Percentiles rank a stretch among this genome's conserved stretches.
Conservation (phyloP, 2,329 filamentous ascomycete genomes). For the Chaetomiaceae sp. region DNA sequence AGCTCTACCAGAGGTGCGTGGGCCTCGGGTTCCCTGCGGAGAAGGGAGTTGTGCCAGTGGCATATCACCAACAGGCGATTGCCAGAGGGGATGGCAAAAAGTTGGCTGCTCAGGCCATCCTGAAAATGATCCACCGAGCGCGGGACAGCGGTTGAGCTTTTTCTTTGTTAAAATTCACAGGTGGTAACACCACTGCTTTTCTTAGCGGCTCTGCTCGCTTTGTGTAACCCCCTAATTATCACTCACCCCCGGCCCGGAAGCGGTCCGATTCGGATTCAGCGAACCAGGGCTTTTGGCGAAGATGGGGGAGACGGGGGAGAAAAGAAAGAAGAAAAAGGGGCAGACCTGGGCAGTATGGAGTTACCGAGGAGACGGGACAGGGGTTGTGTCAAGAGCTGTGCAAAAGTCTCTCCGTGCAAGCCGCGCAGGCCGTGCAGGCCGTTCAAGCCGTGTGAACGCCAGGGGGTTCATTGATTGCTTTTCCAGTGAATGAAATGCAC, state of each 20-base stretch:
- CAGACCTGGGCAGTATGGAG: not conserved
- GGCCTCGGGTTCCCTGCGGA: slow-evolving; percentile 44
- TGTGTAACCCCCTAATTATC: slow-evolving; percentile 15
- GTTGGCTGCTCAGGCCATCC: slow-evolving; percentile 42
- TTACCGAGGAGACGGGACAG: slow-evolving; percentile 3
- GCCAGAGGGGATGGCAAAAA: slow-evolving; percentile 41
- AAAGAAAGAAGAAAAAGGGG: slow-evolving; percentile 4
- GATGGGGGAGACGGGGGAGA: no score
- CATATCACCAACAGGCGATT: slow-evolving; percentile 55
- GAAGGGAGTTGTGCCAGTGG: slow-evolving; percentile 41
- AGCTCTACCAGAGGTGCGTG: slow-evolving; percentile 43
- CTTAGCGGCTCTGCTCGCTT: slow-evolving; percentile 6
- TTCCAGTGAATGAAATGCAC: slow-evolving; percentile 1
- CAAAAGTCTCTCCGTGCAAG: slow-evolving; percentile 1
- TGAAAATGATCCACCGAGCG: slow-evolving; percentile 24
- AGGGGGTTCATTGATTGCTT: not conserved
- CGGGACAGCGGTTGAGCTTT: slow-evolving; percentile 11
- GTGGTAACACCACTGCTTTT: slow-evolving; percentile 1
- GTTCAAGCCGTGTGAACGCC: not conserved
- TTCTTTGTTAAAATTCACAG: not conserved
- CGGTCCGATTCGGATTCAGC: slow-evolving; percentile 11
- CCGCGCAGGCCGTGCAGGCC: no score
- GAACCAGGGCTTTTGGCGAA: slow-evolving; percentile 5
- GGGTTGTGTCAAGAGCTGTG: not conserved
- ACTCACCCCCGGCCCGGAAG: slow-evolving; percentile 15